These are phyloP conservation scores for Penicillium salamii DNA, from an alignment of 495 filamentous ascomycete genomes.

Conservation along the genomic window DNA sequence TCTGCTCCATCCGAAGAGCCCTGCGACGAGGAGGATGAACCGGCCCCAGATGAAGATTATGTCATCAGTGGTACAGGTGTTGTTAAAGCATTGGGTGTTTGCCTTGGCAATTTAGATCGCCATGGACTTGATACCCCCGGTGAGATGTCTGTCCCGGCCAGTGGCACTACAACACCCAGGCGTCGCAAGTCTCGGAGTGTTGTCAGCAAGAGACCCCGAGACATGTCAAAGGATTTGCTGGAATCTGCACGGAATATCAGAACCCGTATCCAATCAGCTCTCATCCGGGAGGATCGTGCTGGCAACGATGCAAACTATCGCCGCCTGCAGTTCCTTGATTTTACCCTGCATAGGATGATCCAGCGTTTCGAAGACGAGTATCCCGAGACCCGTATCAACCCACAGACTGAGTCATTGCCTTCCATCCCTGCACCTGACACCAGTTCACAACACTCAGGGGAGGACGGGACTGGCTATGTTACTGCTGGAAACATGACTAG, in stretches of 20 bases:
- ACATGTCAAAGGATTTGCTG: constrained; percentile 88
- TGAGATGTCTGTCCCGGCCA: constrained; percentile 40
- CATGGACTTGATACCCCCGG: constrained; percentile 32
- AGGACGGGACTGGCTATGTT: constrained; percentile 35
- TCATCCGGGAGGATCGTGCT: constrained; percentile 69
- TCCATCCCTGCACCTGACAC: constrained; percentile 25
- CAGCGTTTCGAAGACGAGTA: constrained; percentile 94
- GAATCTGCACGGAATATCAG: constrained; percentile 84
- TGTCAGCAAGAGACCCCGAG: constrained; percentile 67
- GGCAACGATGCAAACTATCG: constrained; percentile 70
- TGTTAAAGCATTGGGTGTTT: constrained; percentile 88
- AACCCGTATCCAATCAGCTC: constrained; percentile 75
- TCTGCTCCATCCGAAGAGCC: constrained; percentile 44
- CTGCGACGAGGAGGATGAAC: constrained; percentile 62
- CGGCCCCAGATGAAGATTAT: constrained; percentile 87
- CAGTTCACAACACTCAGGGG: constrained; percentile 40
- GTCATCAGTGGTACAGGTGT: constrained; percentile 95
- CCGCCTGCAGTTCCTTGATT: constrained; percentile 84
- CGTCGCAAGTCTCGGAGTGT: constrained; percentile 41
- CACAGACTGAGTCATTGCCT: constrained; percentile 21
- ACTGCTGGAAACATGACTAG: constrained; percentile 31
- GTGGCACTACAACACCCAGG: constrained; percentile 55
- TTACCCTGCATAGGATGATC: constrained; percentile 86
- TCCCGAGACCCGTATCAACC: constrained; percentile 71
- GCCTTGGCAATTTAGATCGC: constrained; percentile 66